Percentiles rank a stretch among this genome's conserved stretches.
phyloP scores from a whole-genome alignment of 179 eudicot genomes.

The Corrigiola litoralis region DNA sequence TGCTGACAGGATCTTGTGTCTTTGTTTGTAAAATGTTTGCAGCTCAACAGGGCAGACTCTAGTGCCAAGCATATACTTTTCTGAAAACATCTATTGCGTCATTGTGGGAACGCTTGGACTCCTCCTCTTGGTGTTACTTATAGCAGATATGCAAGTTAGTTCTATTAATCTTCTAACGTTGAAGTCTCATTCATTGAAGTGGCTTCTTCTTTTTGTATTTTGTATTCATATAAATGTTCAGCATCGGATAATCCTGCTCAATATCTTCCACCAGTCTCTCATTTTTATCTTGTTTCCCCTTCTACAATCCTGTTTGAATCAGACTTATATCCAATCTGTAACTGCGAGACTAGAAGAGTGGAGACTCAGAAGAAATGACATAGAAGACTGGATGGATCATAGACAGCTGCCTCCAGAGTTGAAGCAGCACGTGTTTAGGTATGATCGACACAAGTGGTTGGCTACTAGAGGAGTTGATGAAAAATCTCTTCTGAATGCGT shows the following conservation, averaged over 20 bases:
- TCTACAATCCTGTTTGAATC: neutral
- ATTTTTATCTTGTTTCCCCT: neutral
- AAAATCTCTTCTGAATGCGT: conserved; percentile 9
- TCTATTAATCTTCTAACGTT: neutral
- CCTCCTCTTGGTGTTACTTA: conserved; percentile 15
- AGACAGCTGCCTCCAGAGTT: conserved; percentile 23
- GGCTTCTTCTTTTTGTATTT: too few relatives aligned
- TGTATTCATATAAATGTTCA: too few relatives aligned
- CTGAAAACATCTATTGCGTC: conserved; percentile 19
- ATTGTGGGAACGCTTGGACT: conserved; percentile 15
- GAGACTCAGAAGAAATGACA: conserved; percentile 21
- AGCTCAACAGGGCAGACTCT: conserved; percentile 26
- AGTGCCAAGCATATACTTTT: conserved; percentile 17
- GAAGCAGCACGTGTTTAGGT: conserved; percentile 13
- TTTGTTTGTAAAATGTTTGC: conserved; percentile 1
- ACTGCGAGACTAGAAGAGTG: conserved; percentile 18
- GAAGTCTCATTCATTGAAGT: too few relatives aligned
- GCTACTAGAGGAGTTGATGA: conserved; percentile 24
- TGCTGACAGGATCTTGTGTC: neutral
- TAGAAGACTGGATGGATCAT: conserved; percentile 24
- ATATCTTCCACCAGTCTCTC: too few relatives aligned
- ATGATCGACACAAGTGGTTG: conserved; percentile 23
- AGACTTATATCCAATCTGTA: conserved; percentile 13
- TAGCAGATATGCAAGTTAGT: conserved; percentile 27
- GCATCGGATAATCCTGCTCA: too few relatives aligned